Evolutionary conservation across 148 eudicot species (phyloP).

Genomic region (Camellia japonica): DNA sequence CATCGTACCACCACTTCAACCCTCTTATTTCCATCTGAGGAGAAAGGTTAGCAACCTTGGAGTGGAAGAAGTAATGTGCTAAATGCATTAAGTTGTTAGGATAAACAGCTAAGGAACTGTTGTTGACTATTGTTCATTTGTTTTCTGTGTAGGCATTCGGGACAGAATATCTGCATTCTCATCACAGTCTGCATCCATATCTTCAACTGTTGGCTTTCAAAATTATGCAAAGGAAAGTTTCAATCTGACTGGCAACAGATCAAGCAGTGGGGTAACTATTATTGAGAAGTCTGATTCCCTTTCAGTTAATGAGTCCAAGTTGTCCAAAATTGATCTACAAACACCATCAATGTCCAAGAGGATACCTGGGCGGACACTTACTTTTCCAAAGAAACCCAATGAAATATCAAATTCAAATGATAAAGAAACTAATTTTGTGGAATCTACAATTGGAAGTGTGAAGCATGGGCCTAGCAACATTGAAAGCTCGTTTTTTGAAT

Average conservation of each 20-base stretch:
- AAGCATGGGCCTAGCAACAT: conserved; percentile 18
- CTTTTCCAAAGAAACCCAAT: conserved; percentile 27
- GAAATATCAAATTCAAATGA: conserved; percentile 28
- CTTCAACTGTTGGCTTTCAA: conserved; percentile 25
- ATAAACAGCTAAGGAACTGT: background rate
- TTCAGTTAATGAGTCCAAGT: conserved; percentile 20
- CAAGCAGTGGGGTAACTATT: conserved; percentile 16
- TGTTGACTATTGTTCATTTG: background rate
- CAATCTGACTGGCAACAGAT: conserved; percentile 25
- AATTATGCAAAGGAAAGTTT: conserved; percentile 22
- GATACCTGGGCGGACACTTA: conserved; percentile 21
- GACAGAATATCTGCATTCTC: conserved; percentile 31
- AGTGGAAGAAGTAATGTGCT: background rate
- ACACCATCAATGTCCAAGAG: conserved; percentile 22
- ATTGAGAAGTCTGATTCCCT: conserved; percentile 23
- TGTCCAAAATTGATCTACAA: conserved; percentile 19
- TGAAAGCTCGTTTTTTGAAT: conserved; percentile 26
- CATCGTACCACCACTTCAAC: conserved; percentile 23
- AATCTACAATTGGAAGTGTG: conserved; percentile 25
- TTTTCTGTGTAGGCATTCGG: conserved; percentile 39
- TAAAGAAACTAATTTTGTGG: conserved; percentile 21
- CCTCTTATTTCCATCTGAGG: conserved; percentile 28
- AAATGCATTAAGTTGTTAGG: background rate
- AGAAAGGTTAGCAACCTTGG: conserved; percentile 40
- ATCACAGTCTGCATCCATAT: conserved; percentile 28